These are phyloP conservation scores for Apiospora pterosperma DNA, from an alignment of 2,329 filamentous ascomycete genomes.

Conservation along the genomic window DNA sequence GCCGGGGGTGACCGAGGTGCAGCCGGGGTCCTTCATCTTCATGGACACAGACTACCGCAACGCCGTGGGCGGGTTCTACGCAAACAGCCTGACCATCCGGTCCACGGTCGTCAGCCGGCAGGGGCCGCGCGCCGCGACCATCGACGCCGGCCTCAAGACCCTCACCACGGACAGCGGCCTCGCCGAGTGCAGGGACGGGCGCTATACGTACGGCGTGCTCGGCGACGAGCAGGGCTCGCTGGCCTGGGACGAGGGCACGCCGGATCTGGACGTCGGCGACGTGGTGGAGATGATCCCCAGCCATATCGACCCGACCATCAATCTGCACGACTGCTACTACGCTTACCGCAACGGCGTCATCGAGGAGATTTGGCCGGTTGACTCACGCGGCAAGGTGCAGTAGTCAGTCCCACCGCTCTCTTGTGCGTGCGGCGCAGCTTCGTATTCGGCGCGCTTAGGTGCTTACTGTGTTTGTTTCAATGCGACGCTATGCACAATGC, in stretches of 20 bases:
- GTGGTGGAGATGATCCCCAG: slow-evolving; percentile 50
- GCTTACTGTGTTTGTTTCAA: background rate
- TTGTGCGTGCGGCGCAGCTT: background rate
- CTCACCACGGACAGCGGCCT: slow-evolving; percentile 49
- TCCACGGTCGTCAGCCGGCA: slow-evolving; percentile 47
- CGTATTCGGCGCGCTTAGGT: too few relatives aligned
- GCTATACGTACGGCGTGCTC: slow-evolving; percentile 40
- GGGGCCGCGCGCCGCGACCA: slow-evolving; percentile 39
- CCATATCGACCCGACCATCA: slow-evolving; percentile 53
- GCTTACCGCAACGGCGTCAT: slow-evolving; percentile 43
- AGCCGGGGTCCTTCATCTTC: slow-evolving; percentile 53
- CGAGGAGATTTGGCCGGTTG: slow-evolving; percentile 49
- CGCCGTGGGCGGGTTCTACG: slow-evolving; percentile 45
- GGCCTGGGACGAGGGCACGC: slow-evolving; percentile 35
- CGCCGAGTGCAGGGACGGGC: slow-evolving; percentile 41
- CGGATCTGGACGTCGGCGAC: slow-evolving; percentile 39
- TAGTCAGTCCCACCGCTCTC: slow-evolving; percentile 19
- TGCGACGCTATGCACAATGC: background rate
- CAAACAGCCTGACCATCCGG: slow-evolving; percentile 45
- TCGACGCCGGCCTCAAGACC: slow-evolving; percentile 47
- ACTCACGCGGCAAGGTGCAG: slow-evolving; percentile 48
- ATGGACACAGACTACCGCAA: slow-evolving; percentile 56
- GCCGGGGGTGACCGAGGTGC: slow-evolving; percentile 48
- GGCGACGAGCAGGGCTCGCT: slow-evolving; percentile 49
- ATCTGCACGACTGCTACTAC: slow-evolving; percentile 49